These are phyloP conservation scores for Verticillium albo-atrum DNA, from an alignment of 2,329 filamentous ascomycete species.

Conservation along the genomic window DNA sequence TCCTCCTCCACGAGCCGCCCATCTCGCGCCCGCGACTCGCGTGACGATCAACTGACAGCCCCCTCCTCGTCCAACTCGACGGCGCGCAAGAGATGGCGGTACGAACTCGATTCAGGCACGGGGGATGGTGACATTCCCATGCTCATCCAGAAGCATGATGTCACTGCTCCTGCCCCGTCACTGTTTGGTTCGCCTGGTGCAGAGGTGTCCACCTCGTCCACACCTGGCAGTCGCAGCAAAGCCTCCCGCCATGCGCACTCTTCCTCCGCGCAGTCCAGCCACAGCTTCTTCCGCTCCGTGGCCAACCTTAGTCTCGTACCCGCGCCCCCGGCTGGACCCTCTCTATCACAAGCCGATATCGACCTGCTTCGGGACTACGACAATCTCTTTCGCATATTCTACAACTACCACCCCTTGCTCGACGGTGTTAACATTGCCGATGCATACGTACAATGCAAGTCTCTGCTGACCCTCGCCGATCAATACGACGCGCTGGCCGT, in stretches of 20 bases:
- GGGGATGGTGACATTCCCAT: conserved; percentile 77
- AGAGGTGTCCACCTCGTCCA: background rate
- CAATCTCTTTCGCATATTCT: conserved; percentile 92
- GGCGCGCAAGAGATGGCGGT: conserved; percentile 67
- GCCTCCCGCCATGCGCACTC: conserved; percentile 55
- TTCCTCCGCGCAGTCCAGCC: conserved; percentile 31
- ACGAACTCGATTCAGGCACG: conserved; percentile 76
- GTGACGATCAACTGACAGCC: conserved; percentile 25
- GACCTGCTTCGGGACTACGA: conserved; percentile 89
- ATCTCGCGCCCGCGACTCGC: conserved; percentile 23
- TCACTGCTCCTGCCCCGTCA: conserved; percentile 25
- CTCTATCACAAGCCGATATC: conserved; percentile 57
- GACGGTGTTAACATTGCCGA: conserved; percentile 86
- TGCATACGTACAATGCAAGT: conserved; percentile 91
- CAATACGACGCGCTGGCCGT: conserved; percentile 89
- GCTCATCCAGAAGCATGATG: conserved; percentile 71
- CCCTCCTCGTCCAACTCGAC: conserved; percentile 25
- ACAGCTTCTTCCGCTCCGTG: conserved; percentile 80
- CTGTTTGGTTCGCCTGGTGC: conserved; percentile 45
- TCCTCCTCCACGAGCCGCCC: background rate
- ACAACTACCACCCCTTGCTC: conserved; percentile 81
- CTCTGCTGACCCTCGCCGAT: conserved; percentile 81
- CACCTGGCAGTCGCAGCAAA: conserved; percentile 47
- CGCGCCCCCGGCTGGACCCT: conserved; percentile 24
- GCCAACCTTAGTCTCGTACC: conserved; percentile 63